phyloP scores from a whole-genome alignment of 352 stramenopile species.

The Globisporangium barbulae region DNA sequence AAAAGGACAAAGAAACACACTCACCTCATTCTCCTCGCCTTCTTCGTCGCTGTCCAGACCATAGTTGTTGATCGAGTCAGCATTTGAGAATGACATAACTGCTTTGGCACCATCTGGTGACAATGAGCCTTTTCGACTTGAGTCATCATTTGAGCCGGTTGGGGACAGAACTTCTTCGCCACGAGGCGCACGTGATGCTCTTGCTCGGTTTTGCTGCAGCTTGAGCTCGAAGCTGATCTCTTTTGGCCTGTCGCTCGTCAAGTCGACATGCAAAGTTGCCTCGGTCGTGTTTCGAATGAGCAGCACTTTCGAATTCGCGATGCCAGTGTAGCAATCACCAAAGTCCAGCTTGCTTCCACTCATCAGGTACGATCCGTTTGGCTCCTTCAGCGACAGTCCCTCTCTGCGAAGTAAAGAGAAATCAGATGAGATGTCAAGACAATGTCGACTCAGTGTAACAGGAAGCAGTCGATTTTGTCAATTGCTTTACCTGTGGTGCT shows the following conservation, averaged over 20 bases:
- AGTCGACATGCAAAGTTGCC: constrained; percentile 75
- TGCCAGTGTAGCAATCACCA: constrained; percentile 84
- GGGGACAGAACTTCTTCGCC: constrained; percentile 67
- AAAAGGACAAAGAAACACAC: neutral
- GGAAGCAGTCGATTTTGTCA: neutral
- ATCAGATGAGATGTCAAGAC: neutral
- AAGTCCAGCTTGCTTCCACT: constrained; percentile 88
- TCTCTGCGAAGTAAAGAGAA: constrained; percentile 39
- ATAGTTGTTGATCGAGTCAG: constrained; percentile 42
- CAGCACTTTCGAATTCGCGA: constrained; percentile 79
- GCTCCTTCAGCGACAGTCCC: constrained; percentile 83
- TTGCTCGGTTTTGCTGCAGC: constrained; percentile 65
- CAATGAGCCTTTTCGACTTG: constrained; percentile 62
- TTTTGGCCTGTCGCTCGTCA: constrained; percentile 84
- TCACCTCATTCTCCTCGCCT: constrained; percentile 80
- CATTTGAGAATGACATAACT: constrained; percentile 49
- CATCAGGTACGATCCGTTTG: constrained; percentile 79
- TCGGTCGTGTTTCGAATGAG: constrained; percentile 85
- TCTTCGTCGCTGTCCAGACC: constrained; percentile 84
- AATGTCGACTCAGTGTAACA: neutral
- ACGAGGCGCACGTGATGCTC: constrained; percentile 52
- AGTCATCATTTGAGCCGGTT: constrained; percentile 68
- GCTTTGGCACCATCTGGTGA: constrained; percentile 58
- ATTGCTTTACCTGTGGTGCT: constrained; percentile 69
- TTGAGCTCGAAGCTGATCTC: constrained; percentile 89